Base-by-base conservation (phyloP, 306 rosid species). In the Quillaja saponaria region DNA sequence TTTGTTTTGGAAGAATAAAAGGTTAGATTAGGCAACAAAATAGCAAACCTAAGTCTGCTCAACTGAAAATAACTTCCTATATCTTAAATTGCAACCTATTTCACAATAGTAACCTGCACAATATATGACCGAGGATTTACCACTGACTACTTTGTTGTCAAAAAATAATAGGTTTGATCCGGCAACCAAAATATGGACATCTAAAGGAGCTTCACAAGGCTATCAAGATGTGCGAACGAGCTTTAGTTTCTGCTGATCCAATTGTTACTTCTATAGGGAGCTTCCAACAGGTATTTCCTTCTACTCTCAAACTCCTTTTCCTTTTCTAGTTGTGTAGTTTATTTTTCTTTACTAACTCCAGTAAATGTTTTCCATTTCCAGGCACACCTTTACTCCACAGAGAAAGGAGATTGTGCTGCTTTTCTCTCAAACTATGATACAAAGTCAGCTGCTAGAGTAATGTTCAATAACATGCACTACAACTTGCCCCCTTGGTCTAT, bases 401-500 rank as follows among this genome's bases (percentile, higher is more conserved):
- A 89, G 75, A 80, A 95, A 46, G 96, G 99, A 72, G 79, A 71
- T 37, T 94, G 99, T 71, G 84, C 97, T 8, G 97, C 99, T 59
- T 94, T 94, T 76, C 96, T 94, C 55, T 68, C 99, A 17, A 94
- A 94, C 72, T 88, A 71, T 34, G 94, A 94, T 44, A 66, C 82
- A 31, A 76, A 85, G 49, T 85, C 91, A 62, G 63, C 96, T 59
- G 91, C 73, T 19, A 87, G 88, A 80, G 97, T 94, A 69, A 61
- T 85, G 95, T 94, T 94, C 87, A 94, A 94, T 74, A 94, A 94
- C 75, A 78, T 89, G 99, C 99, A 94, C 82, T 90, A 89, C 58
- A 89, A 73, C 78, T 67, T 94, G 59, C 99, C 97, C 74, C 99
- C 99, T 56, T 94, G 99, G 99, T 94, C 99, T 57, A 67, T 89